Conservation (phyloP, 495 filamentous ascomycete species). For the Neurospora tetraspora region DNA sequence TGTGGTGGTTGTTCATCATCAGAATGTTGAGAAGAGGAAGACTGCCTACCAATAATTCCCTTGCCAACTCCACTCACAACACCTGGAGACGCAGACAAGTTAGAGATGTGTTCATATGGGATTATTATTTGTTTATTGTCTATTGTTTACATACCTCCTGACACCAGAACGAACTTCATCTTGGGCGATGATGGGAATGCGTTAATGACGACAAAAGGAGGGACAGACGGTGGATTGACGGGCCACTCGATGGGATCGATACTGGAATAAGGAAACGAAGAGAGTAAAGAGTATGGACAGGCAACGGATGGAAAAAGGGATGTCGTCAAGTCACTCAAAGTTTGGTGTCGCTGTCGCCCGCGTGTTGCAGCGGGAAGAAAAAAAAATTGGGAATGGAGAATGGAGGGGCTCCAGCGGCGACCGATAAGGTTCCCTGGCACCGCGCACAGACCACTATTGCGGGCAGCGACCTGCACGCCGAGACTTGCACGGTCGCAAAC, state of each 20-base stretch:
- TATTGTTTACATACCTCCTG: slow-evolving; percentile 43
- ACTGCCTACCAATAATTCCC: slow-evolving; percentile 20
- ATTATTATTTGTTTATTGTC: neutral
- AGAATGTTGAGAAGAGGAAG: slow-evolving; percentile 10
- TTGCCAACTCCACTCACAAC: slow-evolving; percentile 18
- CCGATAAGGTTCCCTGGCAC: neutral
- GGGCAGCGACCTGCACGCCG: neutral
- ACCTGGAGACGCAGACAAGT: neutral
- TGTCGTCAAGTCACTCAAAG: neutral
- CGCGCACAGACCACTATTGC: neutral
- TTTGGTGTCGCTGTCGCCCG: neutral
- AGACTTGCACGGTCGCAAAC: neutral
- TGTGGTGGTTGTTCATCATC: slow-evolving; percentile 4
- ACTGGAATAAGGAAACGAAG: neutral
- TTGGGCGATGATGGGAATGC: slow-evolving; percentile 17
- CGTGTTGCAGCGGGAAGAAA: neutral
- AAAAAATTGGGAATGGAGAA: neutral
- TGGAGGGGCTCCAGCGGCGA: neutral
- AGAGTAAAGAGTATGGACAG: neutral
- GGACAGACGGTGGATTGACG: neutral
- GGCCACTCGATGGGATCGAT: neutral
- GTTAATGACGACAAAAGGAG: neutral
- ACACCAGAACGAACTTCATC: slow-evolving; percentile 82
- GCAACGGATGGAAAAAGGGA: neutral
- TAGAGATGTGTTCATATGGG: neutral